Conservation (phyloP, 768 basidiomycete genomes). For the Symmetrospora coprosmae region DNA sequence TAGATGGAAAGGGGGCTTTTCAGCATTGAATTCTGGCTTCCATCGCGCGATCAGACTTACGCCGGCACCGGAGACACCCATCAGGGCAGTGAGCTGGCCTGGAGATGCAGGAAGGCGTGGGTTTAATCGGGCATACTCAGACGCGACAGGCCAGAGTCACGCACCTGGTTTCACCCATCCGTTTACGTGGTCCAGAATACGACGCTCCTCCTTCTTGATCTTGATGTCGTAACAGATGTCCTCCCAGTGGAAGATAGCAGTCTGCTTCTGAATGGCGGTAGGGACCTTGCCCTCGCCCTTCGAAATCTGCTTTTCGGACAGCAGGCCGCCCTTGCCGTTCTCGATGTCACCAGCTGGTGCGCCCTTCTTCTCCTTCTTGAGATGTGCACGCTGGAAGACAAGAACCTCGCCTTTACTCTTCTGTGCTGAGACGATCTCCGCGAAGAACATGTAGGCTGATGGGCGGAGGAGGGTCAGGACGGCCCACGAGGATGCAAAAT, state of each 20-base stretch:
- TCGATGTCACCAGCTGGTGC: conserved; percentile 31
- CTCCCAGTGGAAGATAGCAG: conserved; percentile 37
- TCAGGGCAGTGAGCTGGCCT: conserved; percentile 40
- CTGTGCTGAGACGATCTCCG: conserved; percentile 36
- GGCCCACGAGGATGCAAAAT: too few relatives aligned
- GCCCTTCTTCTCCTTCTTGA: conserved; percentile 20
- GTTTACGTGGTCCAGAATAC: conserved; percentile 28
- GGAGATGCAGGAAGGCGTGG: conserved; percentile 35
- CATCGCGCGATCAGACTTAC: too few relatives aligned
- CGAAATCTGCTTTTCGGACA: conserved; percentile 12
- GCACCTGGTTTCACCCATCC: conserved; percentile 36
- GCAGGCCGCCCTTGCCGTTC: conserved; percentile 18
- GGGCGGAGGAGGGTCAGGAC: too few relatives aligned
- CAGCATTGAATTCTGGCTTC: too few relatives aligned
- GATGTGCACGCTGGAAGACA: conserved; percentile 36
- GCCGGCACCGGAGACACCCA: conserved; percentile 44
- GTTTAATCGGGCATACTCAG: conserved; percentile 29
- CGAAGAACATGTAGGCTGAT: conserved; percentile 35
- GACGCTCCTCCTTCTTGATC: conserved; percentile 28
- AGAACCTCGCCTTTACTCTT: conserved; percentile 39
- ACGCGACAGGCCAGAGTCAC: conserved; percentile 32
- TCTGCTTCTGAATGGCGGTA: conserved; percentile 35
- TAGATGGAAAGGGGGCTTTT: too few relatives aligned
- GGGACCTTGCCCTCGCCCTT: conserved; percentile 21
- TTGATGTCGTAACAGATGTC: conserved; percentile 38